Evolutionary conservation across 2,329 filamentous ascomycete species (phyloP).

Genomic region (Trichoderma semiorbis): DNA sequence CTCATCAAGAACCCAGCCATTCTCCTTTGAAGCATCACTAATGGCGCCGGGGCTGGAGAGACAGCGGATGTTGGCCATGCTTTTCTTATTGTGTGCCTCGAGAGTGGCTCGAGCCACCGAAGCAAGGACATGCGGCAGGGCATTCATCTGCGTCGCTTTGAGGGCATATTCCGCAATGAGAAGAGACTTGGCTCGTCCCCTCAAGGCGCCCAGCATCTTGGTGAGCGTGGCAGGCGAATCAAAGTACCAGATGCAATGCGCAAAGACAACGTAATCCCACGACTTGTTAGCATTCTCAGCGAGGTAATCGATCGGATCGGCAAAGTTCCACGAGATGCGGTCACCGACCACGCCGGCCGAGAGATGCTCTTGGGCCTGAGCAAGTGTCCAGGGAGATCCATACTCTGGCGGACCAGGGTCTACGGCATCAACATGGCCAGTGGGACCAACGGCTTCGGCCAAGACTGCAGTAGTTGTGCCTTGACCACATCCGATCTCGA

Average conservation of each 20-base stretch:
- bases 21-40: slow-evolving; percentile 31
- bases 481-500: slow-evolving; percentile 60
- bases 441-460: slow-evolving; percentile 43
- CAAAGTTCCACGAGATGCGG: slow-evolving; percentile 43
- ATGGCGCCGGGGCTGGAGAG: slow-evolving; percentile 42
- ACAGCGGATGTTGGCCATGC: slow-evolving; percentile 46
- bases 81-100: slow-evolving; percentile 39
- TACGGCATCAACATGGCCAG: slow-evolving; percentile 47
- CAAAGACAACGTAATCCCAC: slow-evolving; percentile 47
- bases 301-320: slow-evolving; percentile 36
- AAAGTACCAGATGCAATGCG: slow-evolving; percentile 55
- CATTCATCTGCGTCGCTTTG: slow-evolving; percentile 35
- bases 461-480: slow-evolving; percentile 55
- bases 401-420: slow-evolving; percentile 52
- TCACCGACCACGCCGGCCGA: slow-evolving; percentile 37
- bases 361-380: slow-evolving; percentile 46
- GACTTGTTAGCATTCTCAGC: slow-evolving; percentile 20
- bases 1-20: slow-evolving; percentile 37
- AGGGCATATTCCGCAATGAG: slow-evolving; percentile 30
- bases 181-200: slow-evolving; percentile 22
- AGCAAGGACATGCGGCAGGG: slow-evolving; percentile 50
- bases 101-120: slow-evolving; percentile 42
- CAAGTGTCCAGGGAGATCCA: slow-evolving; percentile 47
- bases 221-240: slow-evolving; percentile 31
- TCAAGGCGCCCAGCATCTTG: slow-evolving; percentile 24